Conservation (phyloP, 495 filamentous ascomycete species). For the Entonaema liquescens region DNA sequence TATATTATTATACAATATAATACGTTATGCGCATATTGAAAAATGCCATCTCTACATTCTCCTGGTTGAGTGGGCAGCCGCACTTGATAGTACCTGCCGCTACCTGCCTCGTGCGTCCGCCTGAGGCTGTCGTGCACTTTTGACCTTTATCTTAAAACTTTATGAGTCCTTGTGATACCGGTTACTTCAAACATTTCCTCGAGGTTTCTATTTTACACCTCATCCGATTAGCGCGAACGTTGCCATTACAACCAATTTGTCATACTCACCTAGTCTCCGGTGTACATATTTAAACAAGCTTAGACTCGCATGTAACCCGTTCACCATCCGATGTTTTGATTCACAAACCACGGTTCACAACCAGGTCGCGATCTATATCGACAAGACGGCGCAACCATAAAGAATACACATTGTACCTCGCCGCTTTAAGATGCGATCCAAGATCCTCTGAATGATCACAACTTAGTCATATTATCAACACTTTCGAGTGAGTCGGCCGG, state of each 20-base stretch:
- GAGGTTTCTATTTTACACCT: neutral
- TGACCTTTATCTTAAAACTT: slow-evolving; percentile 19
- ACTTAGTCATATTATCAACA: slow-evolving; percentile 11
- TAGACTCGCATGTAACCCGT: neutral
- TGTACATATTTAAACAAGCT: slow-evolving; percentile 9
- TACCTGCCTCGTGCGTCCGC: slow-evolving; percentile 34
- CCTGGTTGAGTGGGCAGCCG: slow-evolving; percentile 29
- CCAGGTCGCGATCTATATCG: slow-evolving; percentile 19
- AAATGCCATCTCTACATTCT: no score
- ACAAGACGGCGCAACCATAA: slow-evolving; percentile 22
- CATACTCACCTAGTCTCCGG: slow-evolving; percentile 28
- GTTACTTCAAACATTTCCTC: neutral
- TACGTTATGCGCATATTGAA: no score
- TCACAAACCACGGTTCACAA: no score
- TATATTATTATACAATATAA: no score
- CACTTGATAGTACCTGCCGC: slow-evolving; percentile 8
- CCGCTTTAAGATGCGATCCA: slow-evolving; percentile 1
- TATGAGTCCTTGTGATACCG: slow-evolving; percentile 21
- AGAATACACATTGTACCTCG: slow-evolving; percentile 1
- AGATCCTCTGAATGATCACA: slow-evolving; percentile 24
- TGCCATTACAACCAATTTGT: slow-evolving; percentile 23
- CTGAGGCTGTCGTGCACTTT: slow-evolving; percentile 28
- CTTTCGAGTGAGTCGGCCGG: slow-evolving; percentile 23
- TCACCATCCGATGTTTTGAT: slow-evolving; percentile 18
- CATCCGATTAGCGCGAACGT: neutral